Evolutionary conservation across 2,329 filamentous ascomycete genomes (phyloP).

Genomic region (Colletotrichum echinochloae): DNA sequence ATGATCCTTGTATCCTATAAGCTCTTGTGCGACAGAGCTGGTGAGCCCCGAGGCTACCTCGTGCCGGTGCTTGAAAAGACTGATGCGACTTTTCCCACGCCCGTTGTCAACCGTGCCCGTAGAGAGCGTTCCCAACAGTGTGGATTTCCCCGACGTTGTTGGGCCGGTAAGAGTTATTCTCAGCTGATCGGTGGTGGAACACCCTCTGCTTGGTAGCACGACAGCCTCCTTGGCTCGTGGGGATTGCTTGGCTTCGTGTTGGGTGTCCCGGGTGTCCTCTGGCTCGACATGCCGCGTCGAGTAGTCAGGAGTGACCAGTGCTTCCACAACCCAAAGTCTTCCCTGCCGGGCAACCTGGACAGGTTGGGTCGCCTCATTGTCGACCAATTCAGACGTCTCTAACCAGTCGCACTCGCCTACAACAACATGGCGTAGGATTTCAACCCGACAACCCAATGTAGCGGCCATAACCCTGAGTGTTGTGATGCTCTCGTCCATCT

Average conservation of each 20-base stretch:
- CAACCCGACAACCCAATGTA: constrained; percentile 87
- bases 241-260: constrained; percentile 22
- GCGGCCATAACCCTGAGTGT: constrained; percentile 92
- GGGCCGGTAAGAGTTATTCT: constrained; percentile 89
- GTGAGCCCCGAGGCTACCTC: constrained; percentile 93
- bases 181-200: constrained; percentile 77
- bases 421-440: constrained; percentile 82
- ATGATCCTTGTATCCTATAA: constrained; percentile 81
- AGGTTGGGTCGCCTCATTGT: constrained; percentile 44
- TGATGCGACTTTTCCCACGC: constrained; percentile 87
- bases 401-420: constrained; percentile 88
- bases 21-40: constrained; percentile 92
- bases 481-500: constrained; percentile 89
- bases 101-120: constrained; percentile 93
- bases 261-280: constrained; percentile 39
- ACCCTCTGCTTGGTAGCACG: constrained; percentile 54
- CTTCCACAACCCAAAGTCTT: constrained; percentile 89
- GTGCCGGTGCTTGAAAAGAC: constrained; percentile 90
- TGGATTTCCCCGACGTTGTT: constrained; percentile 93
- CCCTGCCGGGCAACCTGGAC: constrained; percentile 51
- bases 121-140: constrained; percentile 86
- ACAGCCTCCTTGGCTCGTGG: constrained; percentile 23
- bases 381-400: constrained; percentile 55
- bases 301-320: constrained; percentile 82
- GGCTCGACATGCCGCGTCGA: constrained; percentile 49